A percentile compares a stretch with the other conserved stretches of the same genome.
Conservation (phyloP, 345 rosid species). For the Gynandropsis gynandra region DNA sequence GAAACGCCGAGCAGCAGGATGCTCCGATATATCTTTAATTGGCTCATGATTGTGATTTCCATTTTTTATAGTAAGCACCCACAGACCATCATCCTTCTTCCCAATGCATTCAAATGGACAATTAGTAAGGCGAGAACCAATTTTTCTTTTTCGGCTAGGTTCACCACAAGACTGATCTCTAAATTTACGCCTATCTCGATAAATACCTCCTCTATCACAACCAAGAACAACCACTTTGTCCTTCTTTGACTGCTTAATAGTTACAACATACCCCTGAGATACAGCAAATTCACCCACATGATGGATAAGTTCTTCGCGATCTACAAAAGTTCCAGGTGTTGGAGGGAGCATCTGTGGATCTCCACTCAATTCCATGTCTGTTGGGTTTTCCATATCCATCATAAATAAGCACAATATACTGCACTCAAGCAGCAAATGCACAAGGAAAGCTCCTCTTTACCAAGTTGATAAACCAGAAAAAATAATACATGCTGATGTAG, state of each 20-base stretch:
- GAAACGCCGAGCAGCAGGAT: constrained; percentile 61
- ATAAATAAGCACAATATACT: constrained; percentile 19
- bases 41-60: constrained; percentile 66
- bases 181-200: constrained; percentile 52
- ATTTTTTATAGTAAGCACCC: constrained; percentile 52
- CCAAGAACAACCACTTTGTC: constrained; percentile 53
- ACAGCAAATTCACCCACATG: constrained; percentile 52
- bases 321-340: constrained; percentile 44
- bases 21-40: constrained; percentile 53
- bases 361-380: constrained; percentile 26
- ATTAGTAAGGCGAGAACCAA: constrained; percentile 55
- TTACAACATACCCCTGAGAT: constrained; percentile 51
- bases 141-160: constrained; percentile 37
- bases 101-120: constrained; percentile 67
- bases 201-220: constrained; percentile 57
- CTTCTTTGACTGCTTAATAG: constrained; percentile 54
- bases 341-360: constrained; percentile 44
- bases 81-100: constrained; percentile 58
- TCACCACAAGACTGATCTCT: constrained; percentile 40
- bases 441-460: too few relatives aligned
- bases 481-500: too few relatives aligned
- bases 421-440: constrained; percentile 12
- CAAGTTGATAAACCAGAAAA: too few relatives aligned
- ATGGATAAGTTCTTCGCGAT: constrained; percentile 50
- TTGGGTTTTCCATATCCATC: constrained; percentile 36